Evolutionary conservation across 163 green algal species (phyloP), one percentile per base, ranked within the genome.

Genomic region (Prototheca cutis): DNA sequence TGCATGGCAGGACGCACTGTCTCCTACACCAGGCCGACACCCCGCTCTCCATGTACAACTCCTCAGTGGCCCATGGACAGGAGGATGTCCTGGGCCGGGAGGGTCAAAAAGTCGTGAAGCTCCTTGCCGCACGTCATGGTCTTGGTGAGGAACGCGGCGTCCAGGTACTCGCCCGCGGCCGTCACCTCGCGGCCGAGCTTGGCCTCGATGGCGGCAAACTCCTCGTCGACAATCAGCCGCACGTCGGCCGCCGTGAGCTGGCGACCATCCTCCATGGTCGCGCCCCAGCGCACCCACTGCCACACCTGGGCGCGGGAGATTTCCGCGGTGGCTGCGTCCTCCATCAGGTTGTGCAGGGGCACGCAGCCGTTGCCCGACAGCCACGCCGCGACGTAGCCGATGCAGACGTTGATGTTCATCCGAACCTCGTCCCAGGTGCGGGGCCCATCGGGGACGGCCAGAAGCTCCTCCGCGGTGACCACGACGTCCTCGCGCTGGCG

Each of bases 261-360:
- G 77, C 51, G 34, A 21, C 51, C 59, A 48, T 60, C 68, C 30
- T 79, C 66, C 30, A 91, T 85, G 23, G 52, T 61, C 8, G 77
- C 84, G 15, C 68, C 70, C 67, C 90, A 83, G 19, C 68, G 73
- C 63, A 92, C 73, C 86, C 86, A 94, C 79, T 94, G 86, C 84
- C 88, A 95, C 55, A 90, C 64, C 65, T 73, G 68, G 6, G 74
- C 84, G 63, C 87, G 77, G 40, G 63, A 83, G 69, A 95, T 95
- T 73, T 95, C 87, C 6, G 87, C 87, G 4, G 87, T 95, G 25
- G 87, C 87, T 0, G 87, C 87, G 64, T 95, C 87, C 77, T 95
- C 87, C 87, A 95, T 95, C 4, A 95, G 78, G 74, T 94, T 90
- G 80, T 95, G 76, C 52, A 95, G 81, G 52, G 87, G 87, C 58